Evolutionary conservation across 768 basidiomycete genomes (phyloP), one percentile per base, ranked within the genome.

Genomic region (Inosperma sp.): DNA sequence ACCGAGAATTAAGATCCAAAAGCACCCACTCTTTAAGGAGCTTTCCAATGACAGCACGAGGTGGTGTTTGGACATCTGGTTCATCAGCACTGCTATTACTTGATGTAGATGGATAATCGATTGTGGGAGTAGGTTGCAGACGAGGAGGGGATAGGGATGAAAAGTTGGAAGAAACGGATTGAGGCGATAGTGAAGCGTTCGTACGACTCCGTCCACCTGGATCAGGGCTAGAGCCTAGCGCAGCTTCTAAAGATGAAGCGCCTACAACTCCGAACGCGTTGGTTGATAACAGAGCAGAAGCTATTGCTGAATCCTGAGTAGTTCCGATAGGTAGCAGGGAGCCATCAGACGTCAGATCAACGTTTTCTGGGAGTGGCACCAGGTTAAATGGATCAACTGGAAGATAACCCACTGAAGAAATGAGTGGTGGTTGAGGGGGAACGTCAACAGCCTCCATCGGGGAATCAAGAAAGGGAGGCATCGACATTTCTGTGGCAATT

Each of bases 21-120:
- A 19, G 17, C 17, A 64, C 78, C 64, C 58, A 85, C 85, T 78
- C 62, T 53, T 64, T 63, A 34, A 84, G 68, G 61, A 80, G 76
- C 2, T 76, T 67, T 46, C 70, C 78, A 21, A 69, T 68, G 21
- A 77, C 72, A 7, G 60, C 57, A 47, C 65, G 63, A 27, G 65
- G 61, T 29, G 60, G 59, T 23, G 51, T 52, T 14, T 58, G 61
- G 35, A 55, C 57, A 26, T 59, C 55, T 7, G 58, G 58, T 44
- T 59, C 63, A 16, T 51, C 50, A 5, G 41, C 50, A 53, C 58
- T 61, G 22, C 62, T 51, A 40, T 45, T 47, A 30, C 57, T 49
- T 21, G 34, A 52, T 19, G 56, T 48, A 33, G 58, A 47, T n/a
- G 59, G 52, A 52, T 56, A 60, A 16, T 63, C 60, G 14, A 52